Percentiles rank a stretch among this genome's conserved stretches.
phyloP scores from a whole-genome alignment of 306 rosid species.

The Bauhinia variegata region DNA sequence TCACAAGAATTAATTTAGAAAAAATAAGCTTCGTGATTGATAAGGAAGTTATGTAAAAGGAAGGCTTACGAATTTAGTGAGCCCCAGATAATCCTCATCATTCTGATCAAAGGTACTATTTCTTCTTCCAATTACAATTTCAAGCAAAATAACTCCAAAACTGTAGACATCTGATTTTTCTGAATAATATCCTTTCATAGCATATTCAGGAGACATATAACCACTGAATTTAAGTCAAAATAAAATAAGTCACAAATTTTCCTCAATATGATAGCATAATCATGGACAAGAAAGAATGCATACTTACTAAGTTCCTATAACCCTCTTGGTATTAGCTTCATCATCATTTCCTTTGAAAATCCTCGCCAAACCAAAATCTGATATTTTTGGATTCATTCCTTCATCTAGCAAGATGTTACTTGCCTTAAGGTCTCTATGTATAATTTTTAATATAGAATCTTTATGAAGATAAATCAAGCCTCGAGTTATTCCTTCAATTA shows the following conservation, averaged over 20 bases:
- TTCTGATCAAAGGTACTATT: neutral
- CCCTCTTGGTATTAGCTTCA: neutral
- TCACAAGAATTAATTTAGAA: too few relatives aligned
- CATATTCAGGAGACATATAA: slow-evolving; percentile 41
- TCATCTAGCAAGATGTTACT: slow-evolving; percentile 32
- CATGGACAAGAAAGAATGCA: neutral
- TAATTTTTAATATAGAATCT: slow-evolving; percentile 36
- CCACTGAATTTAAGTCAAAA: slow-evolving; percentile 14
- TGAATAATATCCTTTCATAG: slow-evolving; percentile 10
- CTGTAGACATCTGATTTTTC: too few relatives aligned
- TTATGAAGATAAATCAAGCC: slow-evolving; percentile 34
- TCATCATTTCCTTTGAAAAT: slow-evolving; percentile 11
- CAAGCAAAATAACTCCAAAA: too few relatives aligned
- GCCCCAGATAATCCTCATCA: neutral
- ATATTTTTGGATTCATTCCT: slow-evolving; percentile 36
- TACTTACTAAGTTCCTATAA: slow-evolving; percentile 26
- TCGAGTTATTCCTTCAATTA: slow-evolving; percentile 34
- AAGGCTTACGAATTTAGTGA: too few relatives aligned
- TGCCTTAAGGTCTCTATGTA: slow-evolving; percentile 36
- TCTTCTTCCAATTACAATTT: too few relatives aligned
- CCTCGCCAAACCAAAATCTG: slow-evolving; percentile 16
- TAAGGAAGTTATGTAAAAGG: too few relatives aligned
- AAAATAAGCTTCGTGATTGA: too few relatives aligned
- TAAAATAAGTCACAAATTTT: neutral
- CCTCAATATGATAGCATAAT: too few relatives aligned